phyloP scores from a whole-genome alignment of 306 rosid genomes.

The Vachellia collinsii region DNA sequence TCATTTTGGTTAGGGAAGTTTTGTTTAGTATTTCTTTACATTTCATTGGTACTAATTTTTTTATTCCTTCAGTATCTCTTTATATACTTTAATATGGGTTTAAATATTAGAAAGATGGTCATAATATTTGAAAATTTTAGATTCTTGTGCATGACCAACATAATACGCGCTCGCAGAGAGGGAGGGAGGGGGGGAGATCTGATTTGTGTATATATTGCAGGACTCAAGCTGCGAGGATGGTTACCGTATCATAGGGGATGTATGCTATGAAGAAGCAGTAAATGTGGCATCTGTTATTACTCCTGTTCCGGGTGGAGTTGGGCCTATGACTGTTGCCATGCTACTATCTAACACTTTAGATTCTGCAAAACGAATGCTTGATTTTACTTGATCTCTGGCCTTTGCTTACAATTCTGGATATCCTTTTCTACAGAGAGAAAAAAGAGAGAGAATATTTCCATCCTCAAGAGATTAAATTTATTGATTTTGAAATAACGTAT shows the following conservation, averaged over 20 bases:
- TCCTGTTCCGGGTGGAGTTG: slow-evolving; percentile 96
- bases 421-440: too few species aligned
- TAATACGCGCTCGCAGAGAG: too few species aligned
- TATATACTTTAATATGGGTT: not conserved
- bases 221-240: slow-evolving; percentile 74
- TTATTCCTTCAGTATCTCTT: not conserved
- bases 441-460: not conserved
- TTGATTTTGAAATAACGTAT: not conserved
- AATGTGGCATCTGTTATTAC: slow-evolving; percentile 73
- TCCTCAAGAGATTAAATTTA: not conserved
- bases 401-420: not conserved
- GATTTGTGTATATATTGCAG: slow-evolving; percentile 36
- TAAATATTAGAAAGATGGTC: not conserved
- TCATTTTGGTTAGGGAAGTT: not conserved
- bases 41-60: not conserved
- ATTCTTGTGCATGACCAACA: not conserved
- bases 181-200: not conserved
- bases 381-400: slow-evolving; percentile 23
- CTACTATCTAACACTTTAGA: slow-evolving; percentile 76
- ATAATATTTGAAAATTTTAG: not conserved
- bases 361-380: slow-evolving; percentile 69
- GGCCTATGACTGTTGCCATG: slow-evolving; percentile 93
- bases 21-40: not conserved
- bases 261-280: slow-evolving; percentile 80
- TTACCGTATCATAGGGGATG: slow-evolving; percentile 71